Evolutionary conservation across 2,329 filamentous ascomycete genomes (phyloP).

Genomic region (Penicillium fuscoglaucum): DNA sequence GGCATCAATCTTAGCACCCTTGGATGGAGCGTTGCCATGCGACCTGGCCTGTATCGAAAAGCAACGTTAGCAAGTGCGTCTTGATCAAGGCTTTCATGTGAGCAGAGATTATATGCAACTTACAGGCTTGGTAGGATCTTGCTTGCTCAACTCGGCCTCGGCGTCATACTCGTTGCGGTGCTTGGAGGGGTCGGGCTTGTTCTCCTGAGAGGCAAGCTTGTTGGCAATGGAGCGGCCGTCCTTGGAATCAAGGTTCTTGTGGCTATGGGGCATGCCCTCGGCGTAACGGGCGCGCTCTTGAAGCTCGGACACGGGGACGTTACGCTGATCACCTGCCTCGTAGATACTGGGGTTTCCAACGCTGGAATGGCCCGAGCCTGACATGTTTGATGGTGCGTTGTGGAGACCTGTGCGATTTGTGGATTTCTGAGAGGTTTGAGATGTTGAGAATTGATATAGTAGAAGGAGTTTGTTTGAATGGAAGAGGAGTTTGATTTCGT

Average conservation of each 20-base stretch:
- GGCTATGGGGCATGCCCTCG: conserved; percentile 70
- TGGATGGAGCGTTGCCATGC: conserved; percentile 50
- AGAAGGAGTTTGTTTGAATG: neutral
- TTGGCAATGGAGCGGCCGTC: conserved; percentile 49
- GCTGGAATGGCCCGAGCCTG: conserved; percentile 55
- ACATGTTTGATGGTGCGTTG: neutral
- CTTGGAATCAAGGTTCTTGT: conserved; percentile 68
- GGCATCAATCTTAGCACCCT: conserved; percentile 50
- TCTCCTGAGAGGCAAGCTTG: conserved; percentile 40
- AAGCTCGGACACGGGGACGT: conserved; percentile 55
- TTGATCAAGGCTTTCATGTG: neutral
- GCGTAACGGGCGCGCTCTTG: conserved; percentile 63
- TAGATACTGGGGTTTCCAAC: conserved; percentile 69
- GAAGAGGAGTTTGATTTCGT: neutral
- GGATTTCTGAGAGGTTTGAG: neutral
- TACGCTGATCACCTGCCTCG: conserved; percentile 76
- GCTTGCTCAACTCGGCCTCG: conserved; percentile 42
- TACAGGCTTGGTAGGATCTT: conserved; percentile 47
- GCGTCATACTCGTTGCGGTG: conserved; percentile 32
- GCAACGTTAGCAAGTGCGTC: conserved; percentile 11
- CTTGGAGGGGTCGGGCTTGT: conserved; percentile 29
- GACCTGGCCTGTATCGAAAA: conserved; percentile 37
- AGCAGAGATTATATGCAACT: conserved; percentile 10
- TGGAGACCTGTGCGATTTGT: too few species aligned
- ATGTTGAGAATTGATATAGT: neutral